These are phyloP conservation scores for Solanum virginianum DNA, from an alignment of 257 asterid genomes.

Conservation along the genomic window DNA sequence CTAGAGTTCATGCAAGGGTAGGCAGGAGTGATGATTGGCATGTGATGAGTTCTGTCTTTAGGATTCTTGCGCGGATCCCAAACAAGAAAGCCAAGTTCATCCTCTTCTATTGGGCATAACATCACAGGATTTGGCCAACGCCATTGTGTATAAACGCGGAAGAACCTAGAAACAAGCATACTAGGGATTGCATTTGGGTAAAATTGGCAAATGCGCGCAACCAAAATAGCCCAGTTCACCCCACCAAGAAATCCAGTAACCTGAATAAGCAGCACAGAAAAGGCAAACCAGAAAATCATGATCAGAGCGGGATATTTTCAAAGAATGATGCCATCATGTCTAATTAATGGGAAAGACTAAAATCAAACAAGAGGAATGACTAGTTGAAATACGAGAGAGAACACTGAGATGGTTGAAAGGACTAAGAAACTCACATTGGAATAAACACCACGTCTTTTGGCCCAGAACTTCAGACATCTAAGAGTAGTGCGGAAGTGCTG, in stretches of 20 bases:
- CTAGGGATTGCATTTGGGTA: constrained; percentile 32
- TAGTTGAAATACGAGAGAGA: not conserved
- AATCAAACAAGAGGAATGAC: not conserved
- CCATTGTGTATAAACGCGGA: constrained; percentile 36
- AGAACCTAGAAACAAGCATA: constrained; percentile 35
- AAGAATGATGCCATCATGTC: not conserved
- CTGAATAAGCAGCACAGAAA: not conserved
- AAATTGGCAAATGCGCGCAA: constrained; percentile 31
- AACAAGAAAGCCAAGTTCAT: constrained; percentile 22
- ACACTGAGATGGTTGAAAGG: not conserved
- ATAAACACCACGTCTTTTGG: constrained; percentile 30
- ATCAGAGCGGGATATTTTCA: not conserved
- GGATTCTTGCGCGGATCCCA: constrained; percentile 36
- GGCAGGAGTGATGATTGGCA: constrained; percentile 39
- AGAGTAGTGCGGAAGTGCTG: constrained; percentile 30
- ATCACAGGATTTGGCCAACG: constrained; percentile 39
- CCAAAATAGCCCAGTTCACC: constrained; percentile 33
- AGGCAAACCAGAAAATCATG: not conserved
- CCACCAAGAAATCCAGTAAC: constrained; percentile 33
- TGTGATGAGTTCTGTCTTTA: constrained; percentile 21
- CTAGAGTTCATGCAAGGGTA: constrained; percentile 38
- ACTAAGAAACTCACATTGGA: constrained; percentile 14
- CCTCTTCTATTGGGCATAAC: constrained; percentile 30
- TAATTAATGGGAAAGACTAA: not conserved
- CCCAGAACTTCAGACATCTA: constrained; percentile 34